Evolutionary conservation across 768 basidiomycete genomes (phyloP), one percentile per base, ranked within the genome.

Genomic region (Tephrocybe sp.): DNA sequence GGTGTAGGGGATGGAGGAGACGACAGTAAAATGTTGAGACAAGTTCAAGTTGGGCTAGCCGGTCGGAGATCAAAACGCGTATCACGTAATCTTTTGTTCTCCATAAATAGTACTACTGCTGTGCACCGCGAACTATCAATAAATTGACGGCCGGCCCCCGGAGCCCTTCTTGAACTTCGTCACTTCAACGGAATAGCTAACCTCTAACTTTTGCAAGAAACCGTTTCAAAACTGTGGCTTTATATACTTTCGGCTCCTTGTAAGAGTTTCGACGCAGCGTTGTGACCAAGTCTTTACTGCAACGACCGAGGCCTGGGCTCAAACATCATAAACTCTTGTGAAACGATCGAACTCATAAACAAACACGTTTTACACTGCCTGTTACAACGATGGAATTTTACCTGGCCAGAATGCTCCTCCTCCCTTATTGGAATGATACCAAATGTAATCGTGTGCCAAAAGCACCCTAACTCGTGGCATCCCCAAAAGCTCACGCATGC

Each of bases 391-490:
- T 4, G 44, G 44, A 42, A 74, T 69, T 47, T 60, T 63, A 13
- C 70, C 71, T 0, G 73, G 74, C 63, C 70, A 75, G 54, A 79
- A 80, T 1, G 70, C 69, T 5, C 52, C 6, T 0, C 69, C 71
- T 23, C 64, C 74, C 50, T 67, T 69, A 57, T 80, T 77, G 36
- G 64, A 64, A 23, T 68, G 60, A 52, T 77, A 82, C 79, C 78
- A 83, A 24, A 65, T 67, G 31, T 58, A 65, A 58, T 83, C 80
- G 58, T 83, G 82, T 36, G 79, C 76, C 19, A 83, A 51, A 38
- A 83, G 43, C 19, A 83, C 72, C 43, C 62, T 66, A 30, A 78
- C 76, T 29, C 71, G 61, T 23, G 69, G 69, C 4, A 68, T 50
- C 19, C 60, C 56, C 45, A 68, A 57, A 48, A 82, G 52, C 57